Percentiles rank a stretch among this genome's conserved stretches.
Evolutionary conservation across 2,329 filamentous ascomycete species (phyloP).

Genomic region (Calonectria pseudoreteaudii): DNA sequence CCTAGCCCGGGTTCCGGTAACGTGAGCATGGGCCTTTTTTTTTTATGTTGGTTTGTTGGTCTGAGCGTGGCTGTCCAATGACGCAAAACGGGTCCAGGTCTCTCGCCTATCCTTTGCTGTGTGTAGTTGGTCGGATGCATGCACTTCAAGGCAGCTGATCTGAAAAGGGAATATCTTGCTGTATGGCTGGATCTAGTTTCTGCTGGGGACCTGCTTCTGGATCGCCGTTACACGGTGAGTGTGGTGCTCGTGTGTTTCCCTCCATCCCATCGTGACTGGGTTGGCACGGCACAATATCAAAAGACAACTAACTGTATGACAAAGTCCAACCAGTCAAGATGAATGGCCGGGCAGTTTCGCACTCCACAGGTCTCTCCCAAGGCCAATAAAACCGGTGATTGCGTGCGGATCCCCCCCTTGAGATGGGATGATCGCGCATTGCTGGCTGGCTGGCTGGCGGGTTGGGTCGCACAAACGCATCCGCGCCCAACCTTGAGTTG

Average conservation of each 20-base stretch:
- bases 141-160: background rate
- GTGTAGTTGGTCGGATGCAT: background rate
- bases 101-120: background rate
- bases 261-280: background rate
- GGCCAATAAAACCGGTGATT: background rate
- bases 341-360: background rate
- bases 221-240: background rate
- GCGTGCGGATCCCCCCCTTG: background rate
- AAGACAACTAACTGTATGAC: background rate
- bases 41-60: too few species aligned
- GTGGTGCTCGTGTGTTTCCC: background rate
- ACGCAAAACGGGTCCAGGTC: background rate
- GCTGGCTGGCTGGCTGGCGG: too few species aligned
- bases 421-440: background rate
- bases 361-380: background rate
- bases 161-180: background rate
- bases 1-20: background rate
- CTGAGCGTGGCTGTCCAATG: background rate
- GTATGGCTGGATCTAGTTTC: background rate
- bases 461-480: constrained; percentile 6
- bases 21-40: background rate
- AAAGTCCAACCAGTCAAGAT: background rate
- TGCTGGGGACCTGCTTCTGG: background rate
- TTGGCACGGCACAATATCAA: background rate
- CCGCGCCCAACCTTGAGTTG: background rate